Conservation (phyloP, 176 grass and related monocot genomes). For the Themeda triandra region DNA sequence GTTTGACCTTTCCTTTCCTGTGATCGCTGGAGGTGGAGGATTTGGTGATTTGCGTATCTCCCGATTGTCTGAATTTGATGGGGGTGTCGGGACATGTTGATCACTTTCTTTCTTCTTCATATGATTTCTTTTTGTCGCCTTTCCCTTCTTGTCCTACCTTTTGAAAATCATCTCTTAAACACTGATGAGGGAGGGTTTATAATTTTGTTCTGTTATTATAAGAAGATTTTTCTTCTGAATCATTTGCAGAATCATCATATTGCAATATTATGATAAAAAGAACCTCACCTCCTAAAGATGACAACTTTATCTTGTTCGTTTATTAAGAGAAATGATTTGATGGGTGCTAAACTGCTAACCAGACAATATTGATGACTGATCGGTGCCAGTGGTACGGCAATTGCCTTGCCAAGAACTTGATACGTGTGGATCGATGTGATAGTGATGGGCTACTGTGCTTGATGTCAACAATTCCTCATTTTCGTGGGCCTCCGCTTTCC, state of each 20-base stretch:
- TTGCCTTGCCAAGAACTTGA: slow-evolving; percentile 8
- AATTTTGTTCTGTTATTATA: neutral
- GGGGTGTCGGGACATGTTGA: slow-evolving; percentile 29
- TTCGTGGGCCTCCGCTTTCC: slow-evolving; percentile 1
- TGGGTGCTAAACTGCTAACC: neutral
- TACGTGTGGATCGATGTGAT: slow-evolving; percentile 27
- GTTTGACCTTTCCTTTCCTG: slow-evolving; percentile 18
- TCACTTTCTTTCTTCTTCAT: slow-evolving; percentile 16
- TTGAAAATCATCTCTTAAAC: neutral
- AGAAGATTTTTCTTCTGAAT: neutral
- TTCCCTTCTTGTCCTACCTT: neutral
- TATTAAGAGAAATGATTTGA: neutral
- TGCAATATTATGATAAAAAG: neutral
- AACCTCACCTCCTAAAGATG: neutral
- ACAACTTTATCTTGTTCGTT: neutral
- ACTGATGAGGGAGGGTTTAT: neutral
- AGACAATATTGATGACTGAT: neutral
- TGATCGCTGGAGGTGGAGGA: slow-evolving; percentile 25
- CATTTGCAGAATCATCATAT: slow-evolving; percentile 5
- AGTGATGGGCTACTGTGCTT: slow-evolving; percentile 19
- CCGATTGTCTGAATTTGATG: slow-evolving; percentile 10
- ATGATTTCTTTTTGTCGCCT: neutral
- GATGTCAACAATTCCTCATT: slow-evolving; percentile 27
- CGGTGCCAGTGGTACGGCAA: neutral
- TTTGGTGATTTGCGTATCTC: slow-evolving; percentile 17